Percentiles rank a stretch among this genome's conserved stretches.
Evolutionary conservation across 805 yeast genomes (phyloP).

Genomic region (Spathaspora girioi): DNA sequence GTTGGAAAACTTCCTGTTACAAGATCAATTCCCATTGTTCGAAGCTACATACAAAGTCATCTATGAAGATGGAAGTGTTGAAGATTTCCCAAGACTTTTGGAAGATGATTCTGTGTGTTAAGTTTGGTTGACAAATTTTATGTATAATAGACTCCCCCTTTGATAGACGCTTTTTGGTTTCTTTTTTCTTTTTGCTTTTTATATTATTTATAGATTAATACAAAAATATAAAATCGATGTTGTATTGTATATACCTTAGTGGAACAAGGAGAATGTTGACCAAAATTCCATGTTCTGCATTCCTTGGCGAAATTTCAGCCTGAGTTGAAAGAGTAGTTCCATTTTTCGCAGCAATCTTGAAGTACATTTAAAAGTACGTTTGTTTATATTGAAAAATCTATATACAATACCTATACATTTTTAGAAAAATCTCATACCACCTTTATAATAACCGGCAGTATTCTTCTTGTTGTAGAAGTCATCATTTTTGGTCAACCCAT

Average conservation of each 20-base stretch:
- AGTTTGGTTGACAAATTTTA: not conserved
- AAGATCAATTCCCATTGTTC: constrained; percentile 77
- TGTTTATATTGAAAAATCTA: too few species aligned
- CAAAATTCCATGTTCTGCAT: not conserved
- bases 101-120: constrained; percentile 5
- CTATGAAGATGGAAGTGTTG: constrained; percentile 70
- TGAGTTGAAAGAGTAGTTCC: not conserved
- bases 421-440: not conserved
- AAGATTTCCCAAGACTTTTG: constrained; percentile 55
- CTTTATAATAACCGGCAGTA: not conserved
- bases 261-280: too few species aligned
- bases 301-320: not conserved
- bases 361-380: not conserved
- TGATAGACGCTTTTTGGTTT: not conserved
- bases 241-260: not conserved
- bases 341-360: not conserved
- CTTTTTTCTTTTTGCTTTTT: not conserved
- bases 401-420: too few species aligned
- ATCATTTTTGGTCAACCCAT: not conserved
- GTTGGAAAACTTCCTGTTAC: constrained; percentile 48
- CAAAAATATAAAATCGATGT: not conserved
- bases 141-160: not conserved
- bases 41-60: constrained; percentile 79
- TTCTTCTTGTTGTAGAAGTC: not conserved
- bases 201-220: not conserved